phyloP scores from a whole-genome alignment of 768 basidiomycete species.

The Rubroboletus pulcherrimus region DNA sequence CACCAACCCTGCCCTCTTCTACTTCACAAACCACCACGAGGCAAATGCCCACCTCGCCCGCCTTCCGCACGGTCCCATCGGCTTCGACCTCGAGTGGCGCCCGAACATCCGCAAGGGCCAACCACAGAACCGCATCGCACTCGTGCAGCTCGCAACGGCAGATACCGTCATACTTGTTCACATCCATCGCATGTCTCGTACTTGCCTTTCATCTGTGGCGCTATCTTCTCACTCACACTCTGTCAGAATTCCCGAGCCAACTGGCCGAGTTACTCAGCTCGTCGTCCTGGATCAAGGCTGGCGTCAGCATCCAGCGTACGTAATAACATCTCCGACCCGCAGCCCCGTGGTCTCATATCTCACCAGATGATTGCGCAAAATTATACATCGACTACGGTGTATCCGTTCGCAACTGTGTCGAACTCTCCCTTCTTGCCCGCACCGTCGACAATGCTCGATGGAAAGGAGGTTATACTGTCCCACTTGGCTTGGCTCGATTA shows the following conservation, averaged over 20 bases:
- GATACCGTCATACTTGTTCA: constrained; percentile 62
- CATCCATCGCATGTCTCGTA: constrained; percentile 54
- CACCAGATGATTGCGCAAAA: constrained; percentile 64
- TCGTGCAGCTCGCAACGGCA: constrained; percentile 66
- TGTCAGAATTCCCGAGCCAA: constrained; percentile 49
- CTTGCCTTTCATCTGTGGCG: background rate
- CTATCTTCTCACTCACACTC: constrained; percentile 3
- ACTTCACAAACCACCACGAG: constrained; percentile 32
- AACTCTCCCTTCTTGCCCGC: constrained; percentile 65
- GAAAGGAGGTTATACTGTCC: constrained; percentile 63
- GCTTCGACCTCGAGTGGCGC: constrained; percentile 81
- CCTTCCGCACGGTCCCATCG: constrained; percentile 36
- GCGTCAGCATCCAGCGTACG: constrained; percentile 71
- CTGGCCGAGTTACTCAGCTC: constrained; percentile 52
- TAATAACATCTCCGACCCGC: background rate
- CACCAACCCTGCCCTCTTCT: constrained; percentile 22
- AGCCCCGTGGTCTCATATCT: constrained; percentile 1
- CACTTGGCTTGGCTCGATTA: constrained; percentile 63
- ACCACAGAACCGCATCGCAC: constrained; percentile 62
- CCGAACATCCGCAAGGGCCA: constrained; percentile 54
- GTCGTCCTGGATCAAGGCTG: constrained; percentile 57
- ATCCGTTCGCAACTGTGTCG: constrained; percentile 52
- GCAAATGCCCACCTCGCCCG: constrained; percentile 21
- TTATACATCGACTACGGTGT: constrained; percentile 46
- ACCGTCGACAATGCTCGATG: constrained; percentile 67